Evolutionary conservation across 2,329 filamentous ascomycete species (phyloP), one percentile per base, ranked within the genome.

Genomic region (Hawksworthiomyces lignivorus): DNA sequence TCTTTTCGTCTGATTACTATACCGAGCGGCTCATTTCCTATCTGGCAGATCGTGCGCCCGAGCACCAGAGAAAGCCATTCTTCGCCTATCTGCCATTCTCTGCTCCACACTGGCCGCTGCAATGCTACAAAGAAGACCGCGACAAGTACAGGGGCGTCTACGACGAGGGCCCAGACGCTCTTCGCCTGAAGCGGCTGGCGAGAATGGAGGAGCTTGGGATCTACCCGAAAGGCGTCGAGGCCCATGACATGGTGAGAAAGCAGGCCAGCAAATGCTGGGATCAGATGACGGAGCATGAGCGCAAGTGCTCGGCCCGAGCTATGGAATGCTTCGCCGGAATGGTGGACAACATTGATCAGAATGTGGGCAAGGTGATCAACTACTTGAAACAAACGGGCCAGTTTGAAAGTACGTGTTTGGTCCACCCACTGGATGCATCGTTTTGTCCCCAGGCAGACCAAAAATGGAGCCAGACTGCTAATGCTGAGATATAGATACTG

Each of bases 241-340:
- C 72, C 1, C 69, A 74, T 44, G 65, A 67, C 0, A 65, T 74
- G 2, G 64, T 73, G 1, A 12, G 10, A 14, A n/a, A n/a, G n/a
- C 10, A 15, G 8, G 67, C 67, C 4, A 64, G 70, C 18, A 67
- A 71, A 44, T 59, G 67, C 3, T 75, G 71, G 71, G 54, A 56
- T 4, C 65, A 69, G 5, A 54, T 73, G 54, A 61, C 59, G 4
- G 57, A 64, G 2, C 65, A 71, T 26, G 68, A 70, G 44, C 60
- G 61, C 43, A 61, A 61, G 3, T 67, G 67, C 43, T 74, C 72
- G 8, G 67, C 56, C 50, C 67, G 61, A 20, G 69, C 72, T 0
- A 80, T 80, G 75, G 76, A 80, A 51, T 69, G 73, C 4, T 82
- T 73, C 44, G 77, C 78, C 0, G 78, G 65, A 9, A 81, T 82